These are phyloP conservation scores for Pseudohalonectria lignicola DNA, from an alignment of 2,329 filamentous ascomycete species.

Conservation along the genomic window DNA sequence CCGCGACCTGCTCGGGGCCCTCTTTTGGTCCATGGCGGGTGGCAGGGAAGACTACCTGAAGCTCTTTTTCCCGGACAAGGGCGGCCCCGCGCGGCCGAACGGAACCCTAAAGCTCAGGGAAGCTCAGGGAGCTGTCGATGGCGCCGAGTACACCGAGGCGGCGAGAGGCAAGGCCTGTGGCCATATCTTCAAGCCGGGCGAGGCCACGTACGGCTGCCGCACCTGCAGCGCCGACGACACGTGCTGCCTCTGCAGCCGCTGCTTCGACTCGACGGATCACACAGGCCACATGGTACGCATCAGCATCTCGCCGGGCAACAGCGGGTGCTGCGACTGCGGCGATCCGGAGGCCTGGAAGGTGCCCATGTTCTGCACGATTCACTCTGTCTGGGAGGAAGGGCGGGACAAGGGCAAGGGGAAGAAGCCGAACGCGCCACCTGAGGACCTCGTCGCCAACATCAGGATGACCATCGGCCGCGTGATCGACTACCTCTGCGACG, in stretches of 20 bases:
- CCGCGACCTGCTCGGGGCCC: constrained; percentile 60
- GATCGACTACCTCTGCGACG: constrained; percentile 93
- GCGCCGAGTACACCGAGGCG: constrained; percentile 86
- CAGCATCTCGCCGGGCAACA: constrained; percentile 21
- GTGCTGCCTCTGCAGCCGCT: constrained; percentile 85
- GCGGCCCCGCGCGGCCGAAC: constrained; percentile 47
- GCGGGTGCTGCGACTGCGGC: constrained; percentile 75
- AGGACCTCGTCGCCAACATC: constrained; percentile 66
- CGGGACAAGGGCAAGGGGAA: constrained; percentile 51
- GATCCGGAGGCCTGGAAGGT: constrained; percentile 89
- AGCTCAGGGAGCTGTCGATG: constrained; percentile 85
- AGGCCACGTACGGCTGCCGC: constrained; percentile 88
- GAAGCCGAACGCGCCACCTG: constrained; percentile 42
- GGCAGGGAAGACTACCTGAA: constrained; percentile 63
- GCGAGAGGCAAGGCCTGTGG: constrained; percentile 90
- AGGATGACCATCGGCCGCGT: constrained; percentile 75
- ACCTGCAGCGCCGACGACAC: constrained; percentile 94
- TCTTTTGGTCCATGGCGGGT: constrained; percentile 81
- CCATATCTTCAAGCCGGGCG: constrained; percentile 91
- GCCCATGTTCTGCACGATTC: constrained; percentile 86
- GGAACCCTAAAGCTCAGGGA: constrained; percentile 66
- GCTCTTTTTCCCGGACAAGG: constrained; percentile 67
- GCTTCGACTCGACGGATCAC: constrained; percentile 93
- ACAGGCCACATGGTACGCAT: constrained; percentile 87
- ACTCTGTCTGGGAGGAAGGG: constrained; percentile 51